Evolutionary conservation across 352 stramenopile genomes (phyloP).

Genomic region (Hyphochytrium catenoides): DNA sequence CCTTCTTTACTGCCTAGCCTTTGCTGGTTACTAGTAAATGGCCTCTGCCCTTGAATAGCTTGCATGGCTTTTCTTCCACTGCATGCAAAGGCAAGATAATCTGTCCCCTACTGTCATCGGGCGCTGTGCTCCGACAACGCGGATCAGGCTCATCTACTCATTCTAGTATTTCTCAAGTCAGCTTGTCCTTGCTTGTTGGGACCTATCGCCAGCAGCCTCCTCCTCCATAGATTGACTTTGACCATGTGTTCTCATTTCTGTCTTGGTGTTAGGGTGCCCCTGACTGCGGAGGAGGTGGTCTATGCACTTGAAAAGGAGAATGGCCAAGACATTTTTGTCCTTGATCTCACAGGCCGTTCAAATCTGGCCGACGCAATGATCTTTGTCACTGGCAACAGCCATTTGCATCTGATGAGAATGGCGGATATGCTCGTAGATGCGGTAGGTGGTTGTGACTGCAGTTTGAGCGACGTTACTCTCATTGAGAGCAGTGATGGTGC

Average conservation of each 20-base stretch:
- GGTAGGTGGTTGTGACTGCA: too few species aligned
- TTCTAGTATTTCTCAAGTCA: constrained; percentile 22
- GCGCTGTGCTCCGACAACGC: constrained; percentile 29
- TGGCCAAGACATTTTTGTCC: constrained; percentile 40
- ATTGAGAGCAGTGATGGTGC: too few species aligned
- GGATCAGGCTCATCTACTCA: constrained; percentile 44
- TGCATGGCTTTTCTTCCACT: too few species aligned
- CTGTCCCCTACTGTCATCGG: constrained; percentile 18
- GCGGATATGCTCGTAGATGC: constrained; percentile 60
- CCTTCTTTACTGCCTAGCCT: too few species aligned
- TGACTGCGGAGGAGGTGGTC: constrained; percentile 39
- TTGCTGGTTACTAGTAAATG: too few species aligned
- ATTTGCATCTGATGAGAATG: constrained; percentile 60
- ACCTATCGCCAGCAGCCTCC: neutral
- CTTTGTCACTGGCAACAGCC: constrained; percentile 50
- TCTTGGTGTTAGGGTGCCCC: constrained; percentile 18
- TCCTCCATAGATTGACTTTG: too few species aligned
- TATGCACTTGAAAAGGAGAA: constrained; percentile 36
- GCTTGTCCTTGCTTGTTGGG: neutral
- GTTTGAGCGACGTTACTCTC: too few species aligned
- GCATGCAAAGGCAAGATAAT: too few species aligned
- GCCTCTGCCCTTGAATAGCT: too few species aligned
- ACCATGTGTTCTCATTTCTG: neutral
- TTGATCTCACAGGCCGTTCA: constrained; percentile 40
- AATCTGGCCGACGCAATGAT: constrained; percentile 64